Evolutionary conservation across 2,329 filamentous ascomycete genomes (phyloP), one percentile per base, ranked within the genome.

Genomic region (Aspergillus thermomutatus): DNA sequence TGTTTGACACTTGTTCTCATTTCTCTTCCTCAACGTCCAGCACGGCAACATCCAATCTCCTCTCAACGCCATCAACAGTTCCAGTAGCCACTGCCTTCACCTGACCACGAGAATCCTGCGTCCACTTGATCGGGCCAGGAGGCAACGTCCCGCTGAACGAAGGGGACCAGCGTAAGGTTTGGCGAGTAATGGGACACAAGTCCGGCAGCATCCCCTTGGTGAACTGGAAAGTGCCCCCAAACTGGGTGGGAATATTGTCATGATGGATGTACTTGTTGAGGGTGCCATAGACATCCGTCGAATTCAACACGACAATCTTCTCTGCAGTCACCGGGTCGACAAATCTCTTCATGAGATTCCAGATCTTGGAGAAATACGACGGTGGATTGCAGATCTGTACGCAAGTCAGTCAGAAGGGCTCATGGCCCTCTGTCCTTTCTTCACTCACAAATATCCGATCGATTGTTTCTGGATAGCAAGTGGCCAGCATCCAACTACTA

Each of bases 401-500:
- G 31, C 31, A 17, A n/a, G 31, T 37, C 14, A n/a, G 31, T 7
- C 31, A 7, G 31, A 37, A 37, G 2, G 9, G 14, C 31, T 8
- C 31, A 37, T 34, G 31, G 14, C 17, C 14, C 14, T 5, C 14
- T 17, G 31, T 1, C 31, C 17, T 8, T 47, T 46, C 3, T 10
- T 10, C 10, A 59, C 63, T 40, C 40, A 65, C 64, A 48, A 62
- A 63, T 8, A 67, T 56, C 23, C 51, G 49, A 31, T 64, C 48
- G 31, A 69, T 65, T 0, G 61, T 69, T 25, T 70, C 66, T 0
- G 68, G 67, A 54, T 66, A 69, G 34, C 66, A 69, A 4, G 64
- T 70, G 45, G 63, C 54, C 5, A 69, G n/a, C 1, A 69, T 46
- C 61, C 59, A 60, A 47, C 63, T 67, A 10, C 64, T 59, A 19